Evolutionary conservation across 225 moss, liverwort and hornwort genomes (phyloP).

Genomic region (Antitrichia curtipendula): DNA sequence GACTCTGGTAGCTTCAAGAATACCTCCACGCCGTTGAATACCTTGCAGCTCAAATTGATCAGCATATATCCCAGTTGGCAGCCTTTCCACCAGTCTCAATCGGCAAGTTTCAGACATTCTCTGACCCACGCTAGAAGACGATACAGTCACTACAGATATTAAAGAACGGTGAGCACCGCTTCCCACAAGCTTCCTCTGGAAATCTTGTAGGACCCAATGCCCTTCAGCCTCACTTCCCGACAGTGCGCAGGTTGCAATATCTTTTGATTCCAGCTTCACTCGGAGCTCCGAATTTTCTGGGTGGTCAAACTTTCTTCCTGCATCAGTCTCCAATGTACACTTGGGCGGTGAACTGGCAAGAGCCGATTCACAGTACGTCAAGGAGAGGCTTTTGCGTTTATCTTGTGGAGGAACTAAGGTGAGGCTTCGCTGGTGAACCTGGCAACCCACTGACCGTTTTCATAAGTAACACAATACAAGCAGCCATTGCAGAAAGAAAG

Average conservation of each 20-base stretch:
- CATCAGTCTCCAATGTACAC: not conserved
- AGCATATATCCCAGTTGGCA: conserved; percentile 40
- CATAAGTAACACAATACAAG: not conserved
- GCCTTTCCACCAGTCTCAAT: conserved; percentile 34
- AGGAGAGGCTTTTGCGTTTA: conserved; percentile 6
- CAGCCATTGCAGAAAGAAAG: not conserved
- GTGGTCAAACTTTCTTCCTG: not conserved
- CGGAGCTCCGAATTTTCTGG: conserved; percentile 5
- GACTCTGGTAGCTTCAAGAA: not conserved
- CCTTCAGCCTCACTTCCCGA: not conserved
- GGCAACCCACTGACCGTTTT: not conserved
- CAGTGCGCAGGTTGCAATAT: conserved; percentile 9
- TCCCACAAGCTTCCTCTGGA: conserved; percentile 33
- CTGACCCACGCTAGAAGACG: not conserved
- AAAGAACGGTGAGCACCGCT: conserved; percentile 44
- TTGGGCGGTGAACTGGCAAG: conserved; percentile 26
- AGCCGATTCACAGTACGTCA: conserved; percentile 45
- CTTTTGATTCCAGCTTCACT: conserved; percentile 3
- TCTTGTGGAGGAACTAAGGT: conserved; percentile 9
- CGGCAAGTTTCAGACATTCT: conserved; percentile 3
- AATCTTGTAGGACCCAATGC: conserved; percentile 13
- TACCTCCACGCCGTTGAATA: conserved; percentile 49
- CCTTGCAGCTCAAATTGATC: conserved; percentile 57
- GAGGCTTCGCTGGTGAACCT: conserved; percentile 43
- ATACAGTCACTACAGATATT: conserved; percentile 16